Evolutionary conservation across 176 grass and related monocot genomes (phyloP).

Genomic region (Carex scoparia): DNA sequence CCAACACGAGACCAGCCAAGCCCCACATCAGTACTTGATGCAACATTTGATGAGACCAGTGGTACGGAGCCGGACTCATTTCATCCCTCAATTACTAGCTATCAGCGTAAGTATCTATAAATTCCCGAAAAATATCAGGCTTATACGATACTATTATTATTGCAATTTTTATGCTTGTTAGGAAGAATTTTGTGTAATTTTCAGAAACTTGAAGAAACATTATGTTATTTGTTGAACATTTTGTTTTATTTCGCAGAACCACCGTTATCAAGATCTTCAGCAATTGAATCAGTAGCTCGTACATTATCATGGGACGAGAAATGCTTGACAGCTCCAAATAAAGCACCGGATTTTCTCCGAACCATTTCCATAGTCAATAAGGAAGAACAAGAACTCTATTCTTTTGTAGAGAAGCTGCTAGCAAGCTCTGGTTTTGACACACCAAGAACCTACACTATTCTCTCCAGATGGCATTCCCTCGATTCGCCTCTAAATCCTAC

Average conservation of each 20-base stretch:
- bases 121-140: not conserved
- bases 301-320: slow-evolving; percentile 60
- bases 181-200: not conserved
- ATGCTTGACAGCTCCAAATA: slow-evolving; percentile 28
- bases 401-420: slow-evolving; percentile 66
- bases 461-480: slow-evolving; percentile 55
- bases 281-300: slow-evolving; percentile 39
- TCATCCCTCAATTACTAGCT: slow-evolving; percentile 27
- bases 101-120: slow-evolving; percentile 40
- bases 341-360: not conserved
- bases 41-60: slow-evolving; percentile 51
- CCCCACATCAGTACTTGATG: slow-evolving; percentile 72
- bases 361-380: slow-evolving; percentile 25
- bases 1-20: slow-evolving; percentile 47
- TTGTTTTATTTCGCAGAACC: slow-evolving; percentile 35
- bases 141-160: not conserved
- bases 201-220: not conserved
- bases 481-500: slow-evolving; percentile 59
- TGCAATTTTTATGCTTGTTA: slow-evolving; percentile 13
- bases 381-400: slow-evolving; percentile 40
- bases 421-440: slow-evolving; percentile 52
- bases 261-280: slow-evolving; percentile 35
- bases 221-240: slow-evolving; percentile 1
- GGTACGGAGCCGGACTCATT: slow-evolving; percentile 44
- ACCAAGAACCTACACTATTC: slow-evolving; percentile 37